These are phyloP conservation scores for Tremella fuciformis DNA, from an alignment of 768 basidiomycete species.

Conservation along the genomic window DNA sequence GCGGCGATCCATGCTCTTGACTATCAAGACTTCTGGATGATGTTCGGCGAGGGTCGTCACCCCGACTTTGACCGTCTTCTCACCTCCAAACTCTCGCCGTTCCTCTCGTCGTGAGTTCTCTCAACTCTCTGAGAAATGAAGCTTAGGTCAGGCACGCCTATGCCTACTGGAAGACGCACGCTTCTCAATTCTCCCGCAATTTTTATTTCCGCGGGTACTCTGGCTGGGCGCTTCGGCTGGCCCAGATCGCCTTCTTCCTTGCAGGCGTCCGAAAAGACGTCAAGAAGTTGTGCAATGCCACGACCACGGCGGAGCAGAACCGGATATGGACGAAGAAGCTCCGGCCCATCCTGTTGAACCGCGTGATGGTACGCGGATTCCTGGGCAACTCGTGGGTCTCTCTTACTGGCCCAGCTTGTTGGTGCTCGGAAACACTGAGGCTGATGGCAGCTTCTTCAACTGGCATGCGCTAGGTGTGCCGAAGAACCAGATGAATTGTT, in stretches of 20 bases:
- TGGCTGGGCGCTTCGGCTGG: conserved; percentile 63
- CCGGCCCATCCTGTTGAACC: conserved; percentile 63
- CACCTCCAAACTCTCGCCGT: conserved; percentile 63
- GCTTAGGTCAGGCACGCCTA: conserved; percentile 56
- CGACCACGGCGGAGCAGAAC: conserved; percentile 62
- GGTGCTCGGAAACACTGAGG: background rate
- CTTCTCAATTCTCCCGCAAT: conserved; percentile 55
- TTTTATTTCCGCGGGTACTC: conserved; percentile 71
- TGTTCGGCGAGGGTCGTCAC: conserved; percentile 68
- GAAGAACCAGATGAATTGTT: conserved; percentile 64
- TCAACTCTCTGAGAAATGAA: background rate
- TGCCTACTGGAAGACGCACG: conserved; percentile 71
- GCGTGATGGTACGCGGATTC: conserved; percentile 59
- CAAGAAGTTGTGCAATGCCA: conserved; percentile 59
- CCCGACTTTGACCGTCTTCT: conserved; percentile 62
- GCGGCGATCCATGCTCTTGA: conserved; percentile 62
- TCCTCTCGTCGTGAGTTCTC: conserved; percentile 59
- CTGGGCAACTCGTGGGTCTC: conserved; percentile 54
- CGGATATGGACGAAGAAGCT: conserved; percentile 63
- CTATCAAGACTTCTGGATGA: conserved; percentile 62
- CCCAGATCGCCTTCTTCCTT: conserved; percentile 61
- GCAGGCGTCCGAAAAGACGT: conserved; percentile 62
- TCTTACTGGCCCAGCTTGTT: conserved; percentile 21
- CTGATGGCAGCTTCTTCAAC: conserved; percentile 55
- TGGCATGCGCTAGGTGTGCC: conserved; percentile 81